Conservation (phyloP, 345 rosid genomes). For the Erucastrum elatum region DNA sequence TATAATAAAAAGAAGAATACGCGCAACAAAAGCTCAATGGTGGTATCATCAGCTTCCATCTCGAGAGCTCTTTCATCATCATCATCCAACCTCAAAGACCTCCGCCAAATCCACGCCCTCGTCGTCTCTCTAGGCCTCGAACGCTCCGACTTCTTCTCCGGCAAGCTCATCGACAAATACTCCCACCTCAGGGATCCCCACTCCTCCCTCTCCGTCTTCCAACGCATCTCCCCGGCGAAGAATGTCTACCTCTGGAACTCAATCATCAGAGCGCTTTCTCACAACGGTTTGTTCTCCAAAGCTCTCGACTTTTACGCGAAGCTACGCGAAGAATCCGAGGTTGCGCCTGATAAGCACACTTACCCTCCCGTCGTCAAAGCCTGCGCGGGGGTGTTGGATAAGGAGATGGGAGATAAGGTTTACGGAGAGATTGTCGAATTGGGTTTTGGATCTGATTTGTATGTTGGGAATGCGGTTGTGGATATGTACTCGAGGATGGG, state of each 20-base stretch:
- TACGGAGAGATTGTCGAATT: conserved; percentile 40
- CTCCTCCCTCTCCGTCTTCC: conserved; percentile 58
- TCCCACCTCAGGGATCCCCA: conserved; percentile 46
- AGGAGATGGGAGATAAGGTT: conserved; percentile 42
- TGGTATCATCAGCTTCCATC: conserved; percentile 35
- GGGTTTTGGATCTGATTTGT: conserved; percentile 54
- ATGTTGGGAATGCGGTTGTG: conserved; percentile 61
- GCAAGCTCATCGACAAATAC: conserved; percentile 62
- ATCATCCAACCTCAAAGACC: conserved; percentile 39
- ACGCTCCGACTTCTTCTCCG: conserved; percentile 54
- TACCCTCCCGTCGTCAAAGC: conserved; percentile 67
- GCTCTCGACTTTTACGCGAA: conserved; percentile 49
- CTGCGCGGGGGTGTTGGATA: conserved; percentile 50
- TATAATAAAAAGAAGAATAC: background rate
- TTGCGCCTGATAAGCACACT: conserved; percentile 55
- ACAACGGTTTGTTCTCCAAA: conserved; percentile 46
- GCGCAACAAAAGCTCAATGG: conserved; percentile 11
- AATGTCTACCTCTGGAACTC: conserved; percentile 66
- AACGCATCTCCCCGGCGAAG: conserved; percentile 41
- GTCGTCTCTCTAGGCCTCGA: conserved; percentile 52
- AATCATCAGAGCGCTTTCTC: conserved; percentile 57
- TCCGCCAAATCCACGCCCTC: conserved; percentile 51
- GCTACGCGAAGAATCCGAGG: conserved; percentile 39
- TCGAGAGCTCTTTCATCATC: conserved; percentile 47
- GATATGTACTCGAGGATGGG: conserved; percentile 64